Conservation (phyloP, 345 rosid species). For the Ailanthus altissimus region DNA sequence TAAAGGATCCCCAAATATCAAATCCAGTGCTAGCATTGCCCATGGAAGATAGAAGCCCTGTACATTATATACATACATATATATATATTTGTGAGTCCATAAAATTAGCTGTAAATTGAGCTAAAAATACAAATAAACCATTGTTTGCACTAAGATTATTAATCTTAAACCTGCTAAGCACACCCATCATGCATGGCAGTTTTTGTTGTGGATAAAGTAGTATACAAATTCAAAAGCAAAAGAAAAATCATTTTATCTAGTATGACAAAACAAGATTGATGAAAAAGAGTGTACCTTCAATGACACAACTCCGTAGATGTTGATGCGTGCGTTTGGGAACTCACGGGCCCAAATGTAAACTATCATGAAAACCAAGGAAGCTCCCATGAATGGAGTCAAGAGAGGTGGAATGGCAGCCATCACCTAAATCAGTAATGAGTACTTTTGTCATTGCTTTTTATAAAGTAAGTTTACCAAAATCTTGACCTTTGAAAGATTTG, state of each 20-base stretch:
- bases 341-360: constrained; percentile 62
- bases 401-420: constrained; percentile 48
- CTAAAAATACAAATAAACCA: background rate
- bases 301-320: constrained; percentile 54
- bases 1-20: constrained; percentile 52
- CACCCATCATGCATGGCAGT: background rate
- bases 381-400: constrained; percentile 50
- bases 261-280: no score
- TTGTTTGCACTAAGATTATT: background rate
- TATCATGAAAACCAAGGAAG: constrained; percentile 60
- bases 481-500: no score
- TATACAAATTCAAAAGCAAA: no score
- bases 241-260: no score
- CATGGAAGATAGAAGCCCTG: constrained; percentile 75
- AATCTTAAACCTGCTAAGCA: background rate
- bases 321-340: constrained; percentile 54
- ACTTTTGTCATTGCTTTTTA: background rate
- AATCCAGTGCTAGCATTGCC: constrained; percentile 62
- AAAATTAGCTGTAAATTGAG: background rate
- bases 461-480: background rate
- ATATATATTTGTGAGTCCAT: background rate
- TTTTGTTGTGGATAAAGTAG: background rate
- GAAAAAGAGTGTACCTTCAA: constrained; percentile 40
- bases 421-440: constrained; percentile 27
- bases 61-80: no score